These are phyloP conservation scores for Penicillium sp. DNA, from an alignment of 2,329 filamentous ascomycete genomes.

Conservation along the genomic window DNA sequence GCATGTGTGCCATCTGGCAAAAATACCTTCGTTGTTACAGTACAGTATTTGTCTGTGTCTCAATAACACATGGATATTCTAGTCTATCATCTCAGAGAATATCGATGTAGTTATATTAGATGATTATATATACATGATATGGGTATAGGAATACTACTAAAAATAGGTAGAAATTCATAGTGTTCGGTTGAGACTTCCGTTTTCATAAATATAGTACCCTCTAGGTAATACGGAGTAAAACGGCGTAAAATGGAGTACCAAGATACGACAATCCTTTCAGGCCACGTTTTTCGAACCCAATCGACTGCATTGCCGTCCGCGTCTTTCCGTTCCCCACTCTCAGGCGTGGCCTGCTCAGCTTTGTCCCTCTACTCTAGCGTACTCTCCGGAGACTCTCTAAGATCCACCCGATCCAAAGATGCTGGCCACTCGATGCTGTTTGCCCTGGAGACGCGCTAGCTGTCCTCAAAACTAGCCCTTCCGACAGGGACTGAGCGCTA, in stretches of 20 bases:
- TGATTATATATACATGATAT: background rate
- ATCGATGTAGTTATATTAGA: too few species aligned
- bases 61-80: background rate
- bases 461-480: slow-evolving; percentile 16
- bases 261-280: slow-evolving; percentile 7
- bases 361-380: slow-evolving; percentile 2
- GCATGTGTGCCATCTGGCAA: slow-evolving; percentile 26
- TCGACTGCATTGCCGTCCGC: slow-evolving; percentile 39
- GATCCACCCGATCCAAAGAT: slow-evolving; percentile 20
- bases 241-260: slow-evolving; percentile 3
- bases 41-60: background rate
- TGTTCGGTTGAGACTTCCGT: background rate
- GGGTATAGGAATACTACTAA: background rate
- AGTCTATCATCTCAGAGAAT: background rate
- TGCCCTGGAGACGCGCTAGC: slow-evolving; percentile 24
- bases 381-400: slow-evolving; percentile 3
- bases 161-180: background rate
- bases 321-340: slow-evolving; percentile 36
- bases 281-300: slow-evolving; percentile 27
- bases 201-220: background rate
- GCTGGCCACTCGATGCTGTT: slow-evolving; percentile 27
- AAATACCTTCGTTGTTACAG: slow-evolving; percentile 4
- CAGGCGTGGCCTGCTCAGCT: slow-evolving; percentile 22
- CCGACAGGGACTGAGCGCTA: slow-evolving; percentile 24
- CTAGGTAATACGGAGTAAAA: background rate